These are phyloP conservation scores for Penicillium sp. DNA, from an alignment of 2,329 filamentous ascomycete species.

Conservation along the genomic window DNA sequence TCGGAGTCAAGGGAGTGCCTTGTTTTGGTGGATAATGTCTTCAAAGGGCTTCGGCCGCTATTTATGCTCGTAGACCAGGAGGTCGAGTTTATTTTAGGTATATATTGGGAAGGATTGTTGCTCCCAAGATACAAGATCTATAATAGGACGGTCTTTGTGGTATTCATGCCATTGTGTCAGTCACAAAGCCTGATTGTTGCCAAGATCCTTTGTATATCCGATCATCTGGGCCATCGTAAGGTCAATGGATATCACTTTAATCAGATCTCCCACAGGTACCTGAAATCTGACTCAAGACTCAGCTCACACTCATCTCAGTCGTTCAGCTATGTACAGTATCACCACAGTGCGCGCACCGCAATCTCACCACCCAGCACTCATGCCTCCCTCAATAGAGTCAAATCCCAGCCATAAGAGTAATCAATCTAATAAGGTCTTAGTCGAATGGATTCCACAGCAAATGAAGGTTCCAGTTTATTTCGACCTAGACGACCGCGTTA, in stretches of 20 bases:
- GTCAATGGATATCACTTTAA: no score
- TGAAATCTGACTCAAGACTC: no score
- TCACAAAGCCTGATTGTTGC: not conserved
- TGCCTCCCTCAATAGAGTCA: no score
- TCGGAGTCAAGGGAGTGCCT: not conserved
- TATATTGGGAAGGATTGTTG: not conserved
- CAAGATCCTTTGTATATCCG: not conserved
- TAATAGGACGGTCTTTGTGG: not conserved
- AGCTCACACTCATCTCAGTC: no score
- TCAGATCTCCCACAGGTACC: no score
- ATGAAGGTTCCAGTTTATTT: not conserved
- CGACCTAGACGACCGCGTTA: not conserved
- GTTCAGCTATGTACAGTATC: no score
- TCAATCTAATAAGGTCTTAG: not conserved
- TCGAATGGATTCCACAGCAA: not conserved
- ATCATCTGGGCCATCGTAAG: no score
- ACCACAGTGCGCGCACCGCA: not conserved
- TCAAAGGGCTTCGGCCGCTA: no score
- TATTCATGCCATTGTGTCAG: not conserved
- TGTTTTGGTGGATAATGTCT: no score
- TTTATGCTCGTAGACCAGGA: no score
- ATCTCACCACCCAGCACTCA: not conserved
- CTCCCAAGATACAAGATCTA: not conserved
- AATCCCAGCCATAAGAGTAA: not conserved
- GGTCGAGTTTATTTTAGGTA: no score